Base-by-base conservation (phyloP, 2,329 filamentous ascomycete genomes). In the Didymella arachidicola region DNA sequence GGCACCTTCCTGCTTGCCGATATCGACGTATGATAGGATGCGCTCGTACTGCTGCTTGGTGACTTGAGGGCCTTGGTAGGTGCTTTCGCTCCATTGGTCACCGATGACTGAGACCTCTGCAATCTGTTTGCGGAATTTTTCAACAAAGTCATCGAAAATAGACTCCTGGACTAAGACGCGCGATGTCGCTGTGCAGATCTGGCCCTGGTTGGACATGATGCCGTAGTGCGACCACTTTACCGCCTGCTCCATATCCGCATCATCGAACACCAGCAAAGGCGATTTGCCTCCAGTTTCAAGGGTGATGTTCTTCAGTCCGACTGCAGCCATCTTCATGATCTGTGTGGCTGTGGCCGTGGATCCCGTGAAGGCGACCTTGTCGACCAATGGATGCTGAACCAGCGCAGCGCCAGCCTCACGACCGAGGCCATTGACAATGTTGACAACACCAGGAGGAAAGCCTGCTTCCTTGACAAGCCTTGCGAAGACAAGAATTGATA, bases 311-410 rank as follows among this genome's bases (percentile, higher is more conserved):
- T 81, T 81, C 14, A 81, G 65, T 48, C 80, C 43, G 2, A 48
- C 32, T 76, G 57, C 63, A 64, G 29, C 77, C 77, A 57, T 75
- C 66, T 18, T 78, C 78, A 47, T 67, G 62, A 92, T 90, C 41
- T 87, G 81, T 43, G 84, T 84, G 2, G 87, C 90, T 0, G 89
- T 92, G 2, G 79, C 78, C 0, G 90, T 92, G 4, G 86, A 89
- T 34, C 90, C 90, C 0, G 90, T 93, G 65, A 93, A 93, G 0
- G 89, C 88, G 54, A 93, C 81, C 79, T 93, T 93, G 71, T 91
- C 87, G 19, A 93, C 82, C 22, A 83, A 82, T 19, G 84, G 77
- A 70, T 93, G 90, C 34, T 82, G 81, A 1, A 86, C 87, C 12
- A 93, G 80, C 78, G 80, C 81, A 0, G 85, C 83, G 0, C 86